Base-by-base conservation (phyloP, 75 land plant genomes). In the Cunninghamia lanceolata region DNA sequence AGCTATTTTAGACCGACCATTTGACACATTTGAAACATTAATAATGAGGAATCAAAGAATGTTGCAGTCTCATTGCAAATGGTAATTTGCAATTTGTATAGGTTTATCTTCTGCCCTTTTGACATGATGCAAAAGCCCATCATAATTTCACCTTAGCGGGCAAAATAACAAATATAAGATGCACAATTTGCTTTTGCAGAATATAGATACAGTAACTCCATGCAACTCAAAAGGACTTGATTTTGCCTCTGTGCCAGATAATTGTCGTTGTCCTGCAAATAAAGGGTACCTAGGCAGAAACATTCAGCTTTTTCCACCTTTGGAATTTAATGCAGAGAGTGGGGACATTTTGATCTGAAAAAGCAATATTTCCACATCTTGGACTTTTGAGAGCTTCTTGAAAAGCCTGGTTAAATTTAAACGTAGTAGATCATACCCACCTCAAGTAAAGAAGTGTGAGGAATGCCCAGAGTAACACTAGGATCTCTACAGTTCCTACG, bases 391-490 rank as follows among this genome's bases (percentile, higher is more conserved):
- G 30, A 9, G 68, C n/a, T 21, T 63, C 5, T 63, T 14, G 54
- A 53, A 13, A 76, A 36, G 78, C 30, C 2, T 14, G 54, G 17
- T 14, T 53, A 14, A 53, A 15, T 53, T 90, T 88, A 92, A 3
- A 93, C 93, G 80, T 85, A 68, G 86, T 93, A 93, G 0, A 86
- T 79, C 92, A 93, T 93, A 53, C 95, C 95, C 16, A 94, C 95
- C 76, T 94, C 93, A 53, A 94, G 88, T 21, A 94, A 85, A 15
- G 89, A 87, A 3, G 89, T 84, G 43, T 90, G 91, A 9, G 95
- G 95, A 28, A 94, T 87, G 34, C 88, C 88, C 19, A 92, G 86
- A 1, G 90, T 82, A 6, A 90, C 89, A 19, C 91, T 88, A n/a
- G 93, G 89, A 25, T 86, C 84, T 74, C 95, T 47, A 85, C 91